Percentiles rank a stretch among this genome's conserved stretches.
phyloP scores from a whole-genome alignment of 1,284 basidiomycete species.

The Ganoderma resinaceum region DNA sequence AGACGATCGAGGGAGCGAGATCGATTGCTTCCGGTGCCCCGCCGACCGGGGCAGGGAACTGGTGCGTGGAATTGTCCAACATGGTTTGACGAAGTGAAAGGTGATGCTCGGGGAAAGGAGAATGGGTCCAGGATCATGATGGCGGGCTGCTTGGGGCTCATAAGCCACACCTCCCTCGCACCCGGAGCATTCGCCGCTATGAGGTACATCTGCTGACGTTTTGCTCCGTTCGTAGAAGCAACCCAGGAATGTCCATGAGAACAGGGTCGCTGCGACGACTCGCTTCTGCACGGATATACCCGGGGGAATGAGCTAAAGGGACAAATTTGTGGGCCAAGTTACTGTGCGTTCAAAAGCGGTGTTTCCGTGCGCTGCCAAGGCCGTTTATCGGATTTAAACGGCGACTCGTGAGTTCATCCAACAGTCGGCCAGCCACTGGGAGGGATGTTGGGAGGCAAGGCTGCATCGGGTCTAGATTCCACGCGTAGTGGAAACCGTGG shows the following conservation, averaged over 20 bases:
- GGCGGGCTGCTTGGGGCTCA: background rate
- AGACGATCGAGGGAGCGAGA: constrained; percentile 9
- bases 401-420: background rate
- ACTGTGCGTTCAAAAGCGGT: background rate
- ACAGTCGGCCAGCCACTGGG: background rate
- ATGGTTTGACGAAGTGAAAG: background rate
- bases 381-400: background rate
- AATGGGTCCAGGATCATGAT: background rate
- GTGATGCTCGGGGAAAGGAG: background rate
- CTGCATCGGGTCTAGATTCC: background rate
- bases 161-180: background rate
- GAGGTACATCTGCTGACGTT: background rate
- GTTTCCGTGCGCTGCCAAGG: background rate
- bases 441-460: background rate
- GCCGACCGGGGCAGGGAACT: constrained; percentile 9
- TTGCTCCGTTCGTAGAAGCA: no score
- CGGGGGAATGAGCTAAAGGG: background rate
- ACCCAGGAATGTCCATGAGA: background rate
- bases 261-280: background rate
- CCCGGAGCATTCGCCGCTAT: background rate
- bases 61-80: background rate
- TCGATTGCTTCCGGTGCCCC: background rate
- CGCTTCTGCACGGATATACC: background rate
- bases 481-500: background rate
- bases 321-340: background rate